A percentile compares a stretch with the other conserved stretches of the same genome.
These are phyloP conservation scores for Capsella rubella DNA, from an alignment of 441 rosid genomes.

Conservation along the genomic window DNA sequence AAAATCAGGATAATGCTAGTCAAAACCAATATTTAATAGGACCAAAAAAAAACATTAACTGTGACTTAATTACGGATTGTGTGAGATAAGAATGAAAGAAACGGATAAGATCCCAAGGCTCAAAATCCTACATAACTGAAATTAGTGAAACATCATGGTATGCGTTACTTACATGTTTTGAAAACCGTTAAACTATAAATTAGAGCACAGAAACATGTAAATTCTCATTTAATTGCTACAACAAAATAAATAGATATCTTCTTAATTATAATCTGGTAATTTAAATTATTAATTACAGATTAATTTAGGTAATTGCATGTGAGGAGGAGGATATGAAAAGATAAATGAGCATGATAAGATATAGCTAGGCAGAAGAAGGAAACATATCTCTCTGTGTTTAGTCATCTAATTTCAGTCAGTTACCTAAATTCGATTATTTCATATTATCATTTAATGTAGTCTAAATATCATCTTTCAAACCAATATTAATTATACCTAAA, in stretches of 20 bases:
- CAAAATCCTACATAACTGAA: not conserved
- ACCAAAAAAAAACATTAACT: not conserved
- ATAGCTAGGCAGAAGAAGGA: not conserved
- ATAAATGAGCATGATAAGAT: not conserved
- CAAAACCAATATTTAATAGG: constrained; percentile 1
- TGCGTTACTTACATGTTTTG: not conserved
- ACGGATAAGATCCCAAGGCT: not conserved
- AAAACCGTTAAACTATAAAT: not conserved
- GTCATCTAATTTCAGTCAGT: not conserved
- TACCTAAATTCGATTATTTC: constrained; percentile 8
- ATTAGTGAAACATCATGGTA: not conserved
- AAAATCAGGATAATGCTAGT: not conserved
- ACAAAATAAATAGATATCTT: not conserved
- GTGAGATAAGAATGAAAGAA: not conserved
- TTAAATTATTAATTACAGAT: not conserved
- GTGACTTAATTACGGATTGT: not conserved
- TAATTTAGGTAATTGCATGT: not conserved
- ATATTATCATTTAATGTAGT: constrained; percentile 10
- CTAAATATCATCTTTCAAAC: not conserved
- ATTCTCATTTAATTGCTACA: not conserved
- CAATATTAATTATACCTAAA: too few relatives aligned
- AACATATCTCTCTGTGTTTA: not conserved
- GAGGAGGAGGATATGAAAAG: not conserved
- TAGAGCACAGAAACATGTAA: not conserved
- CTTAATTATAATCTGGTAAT: not conserved